These are phyloP conservation scores for Coemansia javaensis DNA, from an alignment of 192 early-diverging fungal species.

Conservation along the genomic window DNA sequence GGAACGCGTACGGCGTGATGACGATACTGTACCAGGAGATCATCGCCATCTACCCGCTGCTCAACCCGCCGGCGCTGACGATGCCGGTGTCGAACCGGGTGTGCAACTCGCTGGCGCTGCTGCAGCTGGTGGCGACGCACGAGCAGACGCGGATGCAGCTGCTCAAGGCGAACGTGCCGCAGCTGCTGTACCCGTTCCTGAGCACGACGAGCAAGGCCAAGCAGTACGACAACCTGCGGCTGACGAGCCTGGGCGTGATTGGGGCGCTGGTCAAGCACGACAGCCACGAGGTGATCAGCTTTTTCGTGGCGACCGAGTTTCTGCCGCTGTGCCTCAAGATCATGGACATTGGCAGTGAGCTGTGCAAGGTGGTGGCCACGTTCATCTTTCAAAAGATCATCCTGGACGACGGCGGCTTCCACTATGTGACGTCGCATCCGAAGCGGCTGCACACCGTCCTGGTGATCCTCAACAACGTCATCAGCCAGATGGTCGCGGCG, in stretches of 20 bases:
- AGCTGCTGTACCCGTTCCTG: constrained; percentile 97
- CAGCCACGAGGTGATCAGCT: constrained; percentile 92
- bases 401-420: constrained; percentile 86
- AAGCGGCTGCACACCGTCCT: constrained; percentile 88
- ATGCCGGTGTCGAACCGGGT: constrained; percentile 89
- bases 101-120: constrained; percentile 90
- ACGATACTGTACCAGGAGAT: constrained; percentile 94
- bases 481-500: constrained; percentile 81
- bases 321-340: constrained; percentile 97
- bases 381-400: constrained; percentile 98
- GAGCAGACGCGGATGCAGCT: constrained; percentile 73
- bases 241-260: constrained; percentile 93
- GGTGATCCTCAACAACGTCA: constrained; percentile 92
- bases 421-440: constrained; percentile 45
- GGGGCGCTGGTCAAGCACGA: constrained; percentile 98
- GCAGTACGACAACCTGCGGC: constrained; percentile 92
- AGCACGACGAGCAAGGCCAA: constrained; percentile 93
- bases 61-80: constrained; percentile 81
- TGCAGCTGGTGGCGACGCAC: constrained; percentile 95
- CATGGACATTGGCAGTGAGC: constrained; percentile 95
- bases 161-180: constrained; percentile 82
- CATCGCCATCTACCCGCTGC: constrained; percentile 86
- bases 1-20: constrained; percentile 97
- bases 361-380: constrained; percentile 98
- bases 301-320: constrained; percentile 94